Percentiles rank a stretch among this genome's conserved stretches.
Evolutionary conservation across 306 rosid genomes (phyloP).

Genomic region (Sphenostylis stenocarpa): DNA sequence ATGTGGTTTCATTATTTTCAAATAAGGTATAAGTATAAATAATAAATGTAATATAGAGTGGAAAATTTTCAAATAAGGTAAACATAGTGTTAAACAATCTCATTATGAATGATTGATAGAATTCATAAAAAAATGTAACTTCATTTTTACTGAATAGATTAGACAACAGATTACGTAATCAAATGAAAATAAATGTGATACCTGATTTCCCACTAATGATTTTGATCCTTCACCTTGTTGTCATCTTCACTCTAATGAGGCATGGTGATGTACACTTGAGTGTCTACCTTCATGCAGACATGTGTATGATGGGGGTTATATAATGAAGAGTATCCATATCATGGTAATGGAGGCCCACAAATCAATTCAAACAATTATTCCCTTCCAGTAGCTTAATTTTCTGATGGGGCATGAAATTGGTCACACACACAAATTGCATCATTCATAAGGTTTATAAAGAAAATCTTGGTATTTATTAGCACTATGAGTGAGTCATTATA

Average conservation of each 20-base stretch:
- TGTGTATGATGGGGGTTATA: neutral
- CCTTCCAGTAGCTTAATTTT: neutral
- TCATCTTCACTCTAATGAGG: constrained; percentile 12
- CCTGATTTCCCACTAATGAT: constrained; percentile 19
- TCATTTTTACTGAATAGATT: too few relatives aligned
- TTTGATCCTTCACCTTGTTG: neutral
- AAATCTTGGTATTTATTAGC: neutral
- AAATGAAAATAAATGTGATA: neutral
- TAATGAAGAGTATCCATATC: neutral
- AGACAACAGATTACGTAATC: neutral
- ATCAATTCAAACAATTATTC: constrained; percentile 7
- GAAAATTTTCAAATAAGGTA: too few relatives aligned
- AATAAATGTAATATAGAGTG: too few relatives aligned
- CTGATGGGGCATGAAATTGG: neutral
- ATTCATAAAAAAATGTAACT: too few relatives aligned
- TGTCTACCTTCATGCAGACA: neutral
- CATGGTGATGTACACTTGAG: neutral
- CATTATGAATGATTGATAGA: too few relatives aligned
- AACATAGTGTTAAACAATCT: too few relatives aligned
- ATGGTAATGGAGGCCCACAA: constrained; percentile 12
- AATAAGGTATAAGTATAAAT: too few relatives aligned
- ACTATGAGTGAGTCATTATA: constrained; percentile 7
- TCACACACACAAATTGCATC: neutral
- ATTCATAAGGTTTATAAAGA: neutral
- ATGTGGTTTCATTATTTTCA: too few relatives aligned